phyloP scores from a whole-genome alignment of 2,329 filamentous ascomycete genomes.

The Fusarium sp. region DNA sequence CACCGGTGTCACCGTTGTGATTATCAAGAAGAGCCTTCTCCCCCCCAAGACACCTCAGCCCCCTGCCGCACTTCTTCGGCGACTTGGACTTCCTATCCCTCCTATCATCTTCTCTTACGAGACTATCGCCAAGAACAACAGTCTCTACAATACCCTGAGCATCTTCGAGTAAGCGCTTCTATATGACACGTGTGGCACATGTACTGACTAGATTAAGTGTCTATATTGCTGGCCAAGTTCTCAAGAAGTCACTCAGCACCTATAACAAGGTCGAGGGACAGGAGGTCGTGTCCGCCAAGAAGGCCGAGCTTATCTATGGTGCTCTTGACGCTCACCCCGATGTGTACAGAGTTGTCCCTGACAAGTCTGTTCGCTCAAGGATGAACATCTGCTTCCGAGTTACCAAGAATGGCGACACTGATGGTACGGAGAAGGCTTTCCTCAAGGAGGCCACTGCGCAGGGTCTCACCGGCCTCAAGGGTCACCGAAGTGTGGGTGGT shows the following conservation, averaged over 20 bases:
- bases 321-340: slow-evolving; percentile 78
- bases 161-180: slow-evolving; percentile 77
- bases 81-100: slow-evolving; percentile 79
- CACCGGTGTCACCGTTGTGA: slow-evolving; percentile 85
- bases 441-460: slow-evolving; percentile 74
- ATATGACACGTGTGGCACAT: background rate
- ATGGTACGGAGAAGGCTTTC: slow-evolving; percentile 82
- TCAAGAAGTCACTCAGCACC: slow-evolving; percentile 75
- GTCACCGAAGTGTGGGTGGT: slow-evolving; percentile 77
- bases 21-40: slow-evolving; percentile 84
- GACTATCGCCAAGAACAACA: slow-evolving; percentile 90
- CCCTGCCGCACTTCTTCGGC: slow-evolving; percentile 73
- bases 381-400: slow-evolving; percentile 98
- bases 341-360: slow-evolving; percentile 81
- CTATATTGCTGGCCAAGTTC: slow-evolving; percentile 89
- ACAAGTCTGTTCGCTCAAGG: slow-evolving; percentile 78
- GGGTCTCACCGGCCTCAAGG: slow-evolving; percentile 84
- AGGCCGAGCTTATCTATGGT: slow-evolving; percentile 80
- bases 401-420: slow-evolving; percentile 65
- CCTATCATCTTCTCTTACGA: slow-evolving; percentile 86
- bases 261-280: slow-evolving; percentile 81
- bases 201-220: slow-evolving; percentile 63
- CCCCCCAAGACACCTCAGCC: slow-evolving; percentile 74
- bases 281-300: slow-evolving; percentile 76
- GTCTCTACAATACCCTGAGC: slow-evolving; percentile 93